Evolutionary conservation across 441 rosid species (phyloP), one percentile per base, ranked within the genome.

Genomic region (Gossypium schwendimanii): DNA sequence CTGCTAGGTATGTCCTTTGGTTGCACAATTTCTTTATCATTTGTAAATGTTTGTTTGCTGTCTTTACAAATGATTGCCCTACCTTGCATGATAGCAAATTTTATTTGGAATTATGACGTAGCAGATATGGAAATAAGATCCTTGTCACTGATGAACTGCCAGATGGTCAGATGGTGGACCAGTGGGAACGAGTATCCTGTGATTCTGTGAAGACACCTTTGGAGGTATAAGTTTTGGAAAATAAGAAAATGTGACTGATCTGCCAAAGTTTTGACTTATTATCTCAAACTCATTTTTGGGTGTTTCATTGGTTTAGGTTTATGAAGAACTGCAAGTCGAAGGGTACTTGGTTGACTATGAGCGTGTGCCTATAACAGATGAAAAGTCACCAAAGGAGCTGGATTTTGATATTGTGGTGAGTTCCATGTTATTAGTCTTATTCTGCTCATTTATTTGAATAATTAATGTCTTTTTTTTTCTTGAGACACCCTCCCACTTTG

Each of bases 131-230:
- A 74, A 90, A 93, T 83, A 96, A 96, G 89, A 93, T 96, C 84
- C 98, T 93, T 70, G 99, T 96, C 80, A 96, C 97, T 61, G 99
- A 93, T 86, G 99, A 96, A 85, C 91, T 96, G 70, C 97, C 98
- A 61, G 97, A 91, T 88, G 98, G 97, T 83, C 97, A 91, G 83
- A 91, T 96, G 94, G 99, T 96, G 77, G 99, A 96, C 82, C 97
- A 93, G 61, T 96, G 97, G 99, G 99, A 96, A 84, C 92, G 97
- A 53, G 97, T 96, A 47, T 93, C 97, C 33, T 55, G 77, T 77
- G 96, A 90, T 87, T 90, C 97, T 71, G 88, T 96, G 84, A 93
- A 91, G 94, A 93, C 99, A 39, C 94, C 97, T 7, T 81, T 96
- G 18, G 94, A 96, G 91, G 99, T 91, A 88, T 70, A 73, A 49